These are phyloP conservation scores for Amanita fuliginea DNA, from an alignment of 768 basidiomycete species.

Conservation along the genomic window DNA sequence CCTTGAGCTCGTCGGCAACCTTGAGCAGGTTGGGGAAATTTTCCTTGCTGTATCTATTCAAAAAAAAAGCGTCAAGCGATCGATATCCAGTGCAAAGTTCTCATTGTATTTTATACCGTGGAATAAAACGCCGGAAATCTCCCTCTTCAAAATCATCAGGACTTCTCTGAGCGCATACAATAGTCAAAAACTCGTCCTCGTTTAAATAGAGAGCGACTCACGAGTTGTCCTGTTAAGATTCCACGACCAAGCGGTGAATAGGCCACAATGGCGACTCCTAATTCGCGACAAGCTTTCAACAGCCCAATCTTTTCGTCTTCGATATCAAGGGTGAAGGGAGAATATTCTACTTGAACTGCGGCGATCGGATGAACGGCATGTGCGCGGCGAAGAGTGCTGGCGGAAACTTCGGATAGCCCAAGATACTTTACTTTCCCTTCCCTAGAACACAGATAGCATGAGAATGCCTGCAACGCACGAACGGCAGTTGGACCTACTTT, in stretches of 20 bases:
- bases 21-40: constrained; percentile 37
- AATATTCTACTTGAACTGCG: constrained; percentile 34
- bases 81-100: neutral
- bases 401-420: constrained; percentile 39
- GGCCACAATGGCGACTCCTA: constrained; percentile 33
- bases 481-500: constrained; percentile 17
- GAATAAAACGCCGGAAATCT: constrained; percentile 16
- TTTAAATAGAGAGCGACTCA: constrained; percentile 6
- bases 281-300: constrained; percentile 28
- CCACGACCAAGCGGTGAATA: constrained; percentile 42
- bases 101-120: constrained; percentile 13
- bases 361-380: constrained; percentile 33
- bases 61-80: too few relatives aligned
- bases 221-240: constrained; percentile 33
- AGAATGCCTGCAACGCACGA: constrained; percentile 8
- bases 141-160: constrained; percentile 19
- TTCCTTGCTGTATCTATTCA: constrained; percentile 22
- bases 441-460: constrained; percentile 19
- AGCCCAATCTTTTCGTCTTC: constrained; percentile 28
- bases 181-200: neutral
- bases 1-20: constrained; percentile 27
- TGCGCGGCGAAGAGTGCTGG: constrained; percentile 34
- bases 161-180: constrained; percentile 19
- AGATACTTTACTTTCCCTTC: constrained; percentile 35
- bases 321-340: constrained; percentile 31